Base-by-base conservation (phyloP, 2,329 filamentous ascomycete genomes). In the Apiospora pterosperma region DNA sequence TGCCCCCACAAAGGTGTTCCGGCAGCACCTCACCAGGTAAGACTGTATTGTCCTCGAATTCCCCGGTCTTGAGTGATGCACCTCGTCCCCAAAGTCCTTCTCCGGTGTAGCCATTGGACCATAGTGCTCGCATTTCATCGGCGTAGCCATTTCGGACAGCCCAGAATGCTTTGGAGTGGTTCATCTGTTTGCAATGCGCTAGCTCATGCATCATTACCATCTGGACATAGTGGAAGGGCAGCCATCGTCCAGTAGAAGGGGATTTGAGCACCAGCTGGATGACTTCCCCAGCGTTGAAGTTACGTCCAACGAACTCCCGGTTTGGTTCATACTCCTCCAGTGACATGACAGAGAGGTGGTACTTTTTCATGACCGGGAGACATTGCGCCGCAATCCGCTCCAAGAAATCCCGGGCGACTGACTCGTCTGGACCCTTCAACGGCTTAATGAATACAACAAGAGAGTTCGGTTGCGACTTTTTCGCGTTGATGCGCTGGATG, bases 171-270 rank as follows among this genome's bases (percentile, higher is more conserved):
- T 86, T 84, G 1, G 88, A 90, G 75, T 97, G 93, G 75, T 97
- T 96, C 93, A 97, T 97, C 75, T 97, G 90, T 76, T 92, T 91
- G 82, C 91, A 94, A 76, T 96, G 92, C 3, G 92, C 92, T 36
- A 96, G 81, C 73, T 82, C 83, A 28, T n/a, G 36, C 87, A 96
- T 94, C 93, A 97, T 96, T 69, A 96, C 92, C 91, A 96, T 95
- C 77, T 96, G 92, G 19, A 97, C 91, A 73, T 93, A 93, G 67
- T 88, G 83, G 73, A 96, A 93, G 0, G 92, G 91, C 25, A 97
- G 81, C 93, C 93, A 97, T 65, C 80, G 84, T 31, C 87, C 86
- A 0, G 84, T 85, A 5, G 79, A 81, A 0, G 83, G 84, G 0
- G 91, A 87, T 70, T 90, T 90, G 31, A 97, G 84, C 1, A 97